phyloP scores from a whole-genome alignment of 176 grass and related monocot genomes.

The Elaeis guineensis region DNA sequence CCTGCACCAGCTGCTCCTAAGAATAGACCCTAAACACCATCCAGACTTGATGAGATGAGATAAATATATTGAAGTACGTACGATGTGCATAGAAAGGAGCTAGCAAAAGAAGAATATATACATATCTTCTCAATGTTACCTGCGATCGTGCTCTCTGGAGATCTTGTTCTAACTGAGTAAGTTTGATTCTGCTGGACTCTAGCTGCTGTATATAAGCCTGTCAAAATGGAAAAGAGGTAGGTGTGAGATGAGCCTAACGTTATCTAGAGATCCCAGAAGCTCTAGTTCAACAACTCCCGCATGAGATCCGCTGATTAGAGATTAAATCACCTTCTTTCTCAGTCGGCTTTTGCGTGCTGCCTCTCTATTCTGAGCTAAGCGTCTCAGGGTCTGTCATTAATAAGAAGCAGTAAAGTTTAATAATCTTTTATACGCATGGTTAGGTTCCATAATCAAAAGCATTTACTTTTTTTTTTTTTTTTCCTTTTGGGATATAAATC shows the following conservation, averaged over 20 bases:
- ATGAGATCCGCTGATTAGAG: not conserved
- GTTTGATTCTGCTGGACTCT: slow-evolving; percentile 54
- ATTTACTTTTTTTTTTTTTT: no score
- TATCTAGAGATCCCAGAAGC: no score
- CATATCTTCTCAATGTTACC: slow-evolving; percentile 5
- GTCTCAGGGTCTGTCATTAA: slow-evolving; percentile 46
- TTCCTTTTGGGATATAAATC: no score
- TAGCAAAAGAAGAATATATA: no score
- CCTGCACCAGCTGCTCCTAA: slow-evolving; percentile 39
- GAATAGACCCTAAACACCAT: slow-evolving; percentile 37
- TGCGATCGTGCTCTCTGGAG: slow-evolving; percentile 36
- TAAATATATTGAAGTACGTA: no score
- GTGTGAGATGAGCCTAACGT: no score
- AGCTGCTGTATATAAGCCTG: slow-evolving; percentile 67
- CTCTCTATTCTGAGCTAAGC: slow-evolving; percentile 88
- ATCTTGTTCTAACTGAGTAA: slow-evolving; percentile 52
- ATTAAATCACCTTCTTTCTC: slow-evolving; percentile 59
- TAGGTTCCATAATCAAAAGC: no score
- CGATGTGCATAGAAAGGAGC: no score
- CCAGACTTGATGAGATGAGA: no score
- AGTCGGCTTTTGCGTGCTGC: slow-evolving; percentile 83
- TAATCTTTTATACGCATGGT: not conserved
- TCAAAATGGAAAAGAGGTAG: not conserved
- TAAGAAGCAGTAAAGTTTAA: slow-evolving; percentile 5
- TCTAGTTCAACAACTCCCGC: not conserved